phyloP scores from a whole-genome alignment of 2,329 filamentous ascomycete species.

The Colletotrichum destructivum region DNA sequence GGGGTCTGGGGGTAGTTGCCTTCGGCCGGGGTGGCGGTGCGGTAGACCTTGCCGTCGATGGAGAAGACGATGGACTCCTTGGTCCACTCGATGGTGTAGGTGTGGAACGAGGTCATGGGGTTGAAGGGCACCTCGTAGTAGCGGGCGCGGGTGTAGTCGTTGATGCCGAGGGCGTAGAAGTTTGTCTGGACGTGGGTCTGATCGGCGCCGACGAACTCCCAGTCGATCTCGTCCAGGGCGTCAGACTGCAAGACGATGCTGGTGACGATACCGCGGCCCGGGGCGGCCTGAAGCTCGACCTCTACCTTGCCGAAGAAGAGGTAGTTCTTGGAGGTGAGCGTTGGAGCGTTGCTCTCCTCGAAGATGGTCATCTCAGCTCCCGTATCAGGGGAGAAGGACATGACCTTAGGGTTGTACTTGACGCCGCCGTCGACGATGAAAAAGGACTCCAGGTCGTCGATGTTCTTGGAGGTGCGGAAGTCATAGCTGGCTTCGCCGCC shows the following conservation, averaged over 20 bases:
- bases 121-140: conserved; percentile 61
- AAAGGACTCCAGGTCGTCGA: conserved; percentile 58
- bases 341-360: conserved; percentile 63
- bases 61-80: conserved; percentile 70
- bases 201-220: conserved; percentile 56
- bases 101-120: conserved; percentile 65
- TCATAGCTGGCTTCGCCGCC: conserved; percentile 36
- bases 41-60: conserved; percentile 65
- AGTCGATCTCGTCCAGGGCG: conserved; percentile 69
- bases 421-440: conserved; percentile 70
- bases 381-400: conserved; percentile 54
- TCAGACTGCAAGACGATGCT: conserved; percentile 66
- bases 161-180: conserved; percentile 70
- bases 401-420: conserved; percentile 54
- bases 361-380: conserved; percentile 66
- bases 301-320: conserved; percentile 68
- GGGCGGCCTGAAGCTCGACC: conserved; percentile 61
- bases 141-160: conserved; percentile 67
- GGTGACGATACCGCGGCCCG: conserved; percentile 65
- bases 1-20: conserved; percentile 79
- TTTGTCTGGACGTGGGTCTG: conserved; percentile 61
- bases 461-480: conserved; percentile 48
- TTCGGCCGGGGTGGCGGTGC: conserved; percentile 63
- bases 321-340: conserved; percentile 61
- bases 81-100: conserved; percentile 79